Conservation (phyloP, 2,329 filamentous ascomycete species). For the Ophiostoma novo-ulmi region DNA sequence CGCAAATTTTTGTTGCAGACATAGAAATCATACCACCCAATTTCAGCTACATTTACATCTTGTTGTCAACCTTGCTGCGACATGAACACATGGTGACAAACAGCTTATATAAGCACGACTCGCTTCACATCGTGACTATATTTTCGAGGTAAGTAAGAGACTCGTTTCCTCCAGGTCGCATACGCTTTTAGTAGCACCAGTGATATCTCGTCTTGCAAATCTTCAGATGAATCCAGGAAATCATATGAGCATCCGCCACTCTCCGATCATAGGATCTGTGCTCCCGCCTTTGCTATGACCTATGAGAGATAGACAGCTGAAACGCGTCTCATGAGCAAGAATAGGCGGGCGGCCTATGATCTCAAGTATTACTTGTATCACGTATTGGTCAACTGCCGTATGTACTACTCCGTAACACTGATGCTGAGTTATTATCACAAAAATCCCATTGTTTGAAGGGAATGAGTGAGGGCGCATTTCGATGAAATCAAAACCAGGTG, state of each 20-base stretch:
- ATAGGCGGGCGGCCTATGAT: neutral
- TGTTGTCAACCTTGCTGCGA: too few species aligned
- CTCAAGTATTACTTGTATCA: neutral
- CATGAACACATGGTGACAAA: too few species aligned
- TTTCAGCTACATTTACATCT: too few species aligned
- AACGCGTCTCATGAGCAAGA: slow-evolving; percentile 8
- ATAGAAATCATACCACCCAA: too few species aligned
- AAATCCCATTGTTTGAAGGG: neutral
- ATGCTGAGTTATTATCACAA: neutral
- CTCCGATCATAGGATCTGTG: neutral
- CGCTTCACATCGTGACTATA: too few species aligned
- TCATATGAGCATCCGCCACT: neutral
- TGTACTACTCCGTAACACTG: neutral
- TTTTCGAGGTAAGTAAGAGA: too few species aligned
- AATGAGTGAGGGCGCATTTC: neutral
- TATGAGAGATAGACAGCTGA: neutral
- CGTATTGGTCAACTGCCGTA: neutral
- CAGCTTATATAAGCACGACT: too few species aligned
- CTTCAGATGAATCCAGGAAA: neutral
- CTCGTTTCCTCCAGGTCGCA: neutral
- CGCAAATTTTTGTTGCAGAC: too few species aligned
- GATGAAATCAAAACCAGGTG: neutral
- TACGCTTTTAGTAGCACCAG: neutral
- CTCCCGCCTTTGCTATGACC: slow-evolving; percentile 11
- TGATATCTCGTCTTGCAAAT: neutral